These are phyloP conservation scores for Fusarium sublunatum DNA, from an alignment of 2,329 filamentous ascomycete genomes.

Conservation along the genomic window DNA sequence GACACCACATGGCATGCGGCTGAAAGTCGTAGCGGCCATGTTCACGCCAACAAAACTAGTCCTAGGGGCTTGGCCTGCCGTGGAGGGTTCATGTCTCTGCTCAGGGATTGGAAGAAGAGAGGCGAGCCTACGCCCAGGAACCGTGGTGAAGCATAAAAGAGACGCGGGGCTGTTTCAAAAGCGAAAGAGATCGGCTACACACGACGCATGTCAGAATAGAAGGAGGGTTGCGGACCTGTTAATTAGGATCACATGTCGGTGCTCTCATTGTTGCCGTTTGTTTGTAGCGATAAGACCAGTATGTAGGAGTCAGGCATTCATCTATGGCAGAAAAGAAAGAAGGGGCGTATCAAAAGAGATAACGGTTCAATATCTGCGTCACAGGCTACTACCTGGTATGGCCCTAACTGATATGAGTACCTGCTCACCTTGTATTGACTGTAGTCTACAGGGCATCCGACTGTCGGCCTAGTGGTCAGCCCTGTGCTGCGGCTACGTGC, in stretches of 20 bases:
- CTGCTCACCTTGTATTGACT: slow-evolving; percentile 12
- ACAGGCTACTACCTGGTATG: background rate
- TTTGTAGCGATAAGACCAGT: slow-evolving; percentile 25
- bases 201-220: slow-evolving; percentile 32
- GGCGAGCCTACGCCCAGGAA: slow-evolving; percentile 33
- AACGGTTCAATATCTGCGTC: slow-evolving; percentile 21
- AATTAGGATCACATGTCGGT: slow-evolving; percentile 37
- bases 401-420: too few species aligned
- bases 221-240: slow-evolving; percentile 24
- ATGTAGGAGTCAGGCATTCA: slow-evolving; percentile 14
- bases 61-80: slow-evolving; percentile 11
- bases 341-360: slow-evolving; percentile 36
- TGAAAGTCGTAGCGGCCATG: slow-evolving; percentile 23
- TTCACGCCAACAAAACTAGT: slow-evolving; percentile 16
- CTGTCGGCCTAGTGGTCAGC: slow-evolving; percentile 21
- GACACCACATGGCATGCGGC: slow-evolving; percentile 39
- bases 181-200: slow-evolving; percentile 38
- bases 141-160: slow-evolving; percentile 23
- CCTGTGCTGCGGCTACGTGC: slow-evolving; percentile 31
- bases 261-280: slow-evolving; percentile 15
- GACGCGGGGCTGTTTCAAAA: slow-evolving; percentile 26
- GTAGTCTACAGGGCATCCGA: background rate
- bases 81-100: slow-evolving; percentile 15
- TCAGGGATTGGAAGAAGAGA: slow-evolving; percentile 32
- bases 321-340: slow-evolving; percentile 13